Conservation (phyloP, 352 stramenopile genomes). For the Pythium phragmiticola region DNA sequence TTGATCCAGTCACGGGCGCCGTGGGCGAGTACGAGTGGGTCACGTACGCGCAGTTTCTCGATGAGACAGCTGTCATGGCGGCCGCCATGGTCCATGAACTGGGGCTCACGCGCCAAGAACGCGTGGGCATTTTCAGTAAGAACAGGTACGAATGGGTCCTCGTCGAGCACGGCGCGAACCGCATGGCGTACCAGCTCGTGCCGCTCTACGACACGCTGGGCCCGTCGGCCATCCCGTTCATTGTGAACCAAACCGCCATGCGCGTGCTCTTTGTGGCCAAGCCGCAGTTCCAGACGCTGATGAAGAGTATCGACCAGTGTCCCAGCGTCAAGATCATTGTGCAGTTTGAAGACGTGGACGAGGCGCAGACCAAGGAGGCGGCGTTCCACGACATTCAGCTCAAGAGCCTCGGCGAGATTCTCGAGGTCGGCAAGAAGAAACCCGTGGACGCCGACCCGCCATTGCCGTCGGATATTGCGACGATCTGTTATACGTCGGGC, state of each 20-base stretch:
- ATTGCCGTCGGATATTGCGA: constrained; percentile 78
- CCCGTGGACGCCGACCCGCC: constrained; percentile 48
- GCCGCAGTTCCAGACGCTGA: constrained; percentile 50
- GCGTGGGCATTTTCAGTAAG: constrained; percentile 67
- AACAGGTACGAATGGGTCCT: constrained; percentile 73
- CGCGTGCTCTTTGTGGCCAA: constrained; percentile 67
- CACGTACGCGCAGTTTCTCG: constrained; percentile 57
- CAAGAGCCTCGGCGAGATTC: constrained; percentile 40
- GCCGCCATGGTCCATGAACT: constrained; percentile 40
- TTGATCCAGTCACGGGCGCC: constrained; percentile 35
- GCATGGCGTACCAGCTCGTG: constrained; percentile 67
- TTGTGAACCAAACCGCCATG: constrained; percentile 79
- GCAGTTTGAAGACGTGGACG: constrained; percentile 47
- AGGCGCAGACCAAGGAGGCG: constrained; percentile 33
- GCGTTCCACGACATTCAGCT: constrained; percentile 37
- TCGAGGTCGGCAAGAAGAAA: constrained; percentile 40
- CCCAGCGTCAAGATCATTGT: constrained; percentile 52
- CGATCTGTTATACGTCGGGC: constrained; percentile 87
- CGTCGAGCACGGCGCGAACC: constrained; percentile 59
- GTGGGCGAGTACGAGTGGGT: constrained; percentile 52
- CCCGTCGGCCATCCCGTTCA: constrained; percentile 60
- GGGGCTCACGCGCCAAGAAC: constrained; percentile 37
- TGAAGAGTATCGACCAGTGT: constrained; percentile 45
- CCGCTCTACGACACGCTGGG: constrained; percentile 85
- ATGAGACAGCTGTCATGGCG: constrained; percentile 39